A percentile compares a stretch with the other conserved stretches of the same genome.
Evolutionary conservation across 2,329 filamentous ascomycete genomes (phyloP).

Genomic region (Neoscytalidium dimidiatum): DNA sequence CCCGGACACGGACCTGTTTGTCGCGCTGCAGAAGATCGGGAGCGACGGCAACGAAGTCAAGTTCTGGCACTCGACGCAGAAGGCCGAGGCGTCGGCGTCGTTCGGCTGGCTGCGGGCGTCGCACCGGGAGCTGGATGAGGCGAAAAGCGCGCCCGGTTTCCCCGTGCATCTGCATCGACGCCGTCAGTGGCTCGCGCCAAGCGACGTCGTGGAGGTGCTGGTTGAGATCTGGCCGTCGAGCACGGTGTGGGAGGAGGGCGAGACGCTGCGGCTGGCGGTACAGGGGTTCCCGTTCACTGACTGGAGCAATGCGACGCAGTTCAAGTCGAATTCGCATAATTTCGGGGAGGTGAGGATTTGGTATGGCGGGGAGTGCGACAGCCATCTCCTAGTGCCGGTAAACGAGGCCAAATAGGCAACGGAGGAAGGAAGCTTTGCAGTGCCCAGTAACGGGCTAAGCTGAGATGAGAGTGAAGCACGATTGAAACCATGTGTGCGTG

Average conservation of each 20-base stretch:
- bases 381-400: neutral
- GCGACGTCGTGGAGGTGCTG: conserved; percentile 48
- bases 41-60: neutral
- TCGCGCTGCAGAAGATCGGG: neutral
- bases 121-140: conserved; percentile 38
- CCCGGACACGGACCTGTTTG: neutral
- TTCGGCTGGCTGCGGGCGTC: conserved; percentile 49
- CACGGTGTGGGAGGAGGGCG: conserved; percentile 47
- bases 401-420: neutral
- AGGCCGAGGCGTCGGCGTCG: neutral
- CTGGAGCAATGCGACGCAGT: neutral
- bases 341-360: neutral
- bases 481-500: too few species aligned
- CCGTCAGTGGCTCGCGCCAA: conserved; percentile 43
- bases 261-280: conserved; percentile 23
- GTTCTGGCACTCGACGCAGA: neutral
- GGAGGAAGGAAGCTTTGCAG: too few species aligned
- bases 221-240: conserved; percentile 53
- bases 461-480: too few species aligned
- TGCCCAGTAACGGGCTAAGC: too few species aligned
- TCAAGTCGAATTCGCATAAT: neutral
- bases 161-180: conserved; percentile 28
- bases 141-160: neutral
- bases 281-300: neutral
- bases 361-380: neutral